Conservation (phyloP, 306 rosid genomes). For the Gillenia trifoliata region DNA sequence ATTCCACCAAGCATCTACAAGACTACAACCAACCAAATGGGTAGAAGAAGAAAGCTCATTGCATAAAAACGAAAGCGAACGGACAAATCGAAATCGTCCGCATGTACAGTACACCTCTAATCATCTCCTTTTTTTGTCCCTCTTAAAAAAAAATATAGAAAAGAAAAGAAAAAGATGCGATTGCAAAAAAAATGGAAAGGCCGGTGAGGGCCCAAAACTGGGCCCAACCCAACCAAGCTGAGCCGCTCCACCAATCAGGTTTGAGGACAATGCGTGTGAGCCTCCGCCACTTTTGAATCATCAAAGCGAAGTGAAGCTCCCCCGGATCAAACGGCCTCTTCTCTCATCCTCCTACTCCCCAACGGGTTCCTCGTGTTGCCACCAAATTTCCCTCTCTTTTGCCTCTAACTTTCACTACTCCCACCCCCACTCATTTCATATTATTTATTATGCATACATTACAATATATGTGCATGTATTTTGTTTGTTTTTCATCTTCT, state of each 20-base stretch:
- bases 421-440: not conserved
- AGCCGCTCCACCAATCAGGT: not conserved
- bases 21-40: not conserved
- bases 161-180: not conserved
- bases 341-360: not conserved
- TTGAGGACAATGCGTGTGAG: not conserved
- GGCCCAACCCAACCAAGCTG: not conserved
- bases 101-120: not conserved
- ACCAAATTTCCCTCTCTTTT: not conserved
- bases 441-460: no score
- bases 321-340: not conserved
- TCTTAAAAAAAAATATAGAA: not conserved
- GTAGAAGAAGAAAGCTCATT: not conserved
- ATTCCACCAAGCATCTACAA: not conserved
- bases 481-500: not conserved
- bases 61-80: not conserved
- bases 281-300: not conserved
- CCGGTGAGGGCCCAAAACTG: not conserved
- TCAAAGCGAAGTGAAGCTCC: not conserved
- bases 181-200: not conserved
- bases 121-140: not conserved
- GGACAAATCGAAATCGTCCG: slow-evolving; percentile 2
- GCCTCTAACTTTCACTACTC: not conserved
- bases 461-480: no score
- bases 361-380: slow-evolving; percentile 12